Evolutionary conservation across 768 basidiomycete genomes (phyloP).

Genomic region (Leccinum longicurvipes): DNA sequence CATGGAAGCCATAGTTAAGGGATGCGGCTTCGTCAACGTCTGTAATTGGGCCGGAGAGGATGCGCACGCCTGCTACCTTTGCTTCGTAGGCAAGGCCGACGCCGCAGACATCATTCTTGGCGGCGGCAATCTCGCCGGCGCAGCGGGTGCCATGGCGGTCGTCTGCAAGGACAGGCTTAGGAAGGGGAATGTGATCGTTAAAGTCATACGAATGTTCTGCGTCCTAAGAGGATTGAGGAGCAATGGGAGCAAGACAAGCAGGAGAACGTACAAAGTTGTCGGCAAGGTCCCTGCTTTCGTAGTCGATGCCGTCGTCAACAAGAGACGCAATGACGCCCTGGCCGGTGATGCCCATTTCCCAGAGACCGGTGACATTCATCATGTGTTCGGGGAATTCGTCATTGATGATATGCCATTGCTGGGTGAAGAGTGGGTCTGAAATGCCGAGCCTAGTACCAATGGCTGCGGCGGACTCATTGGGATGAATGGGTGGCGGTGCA

Average conservation of each 20-base stretch:
- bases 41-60: constrained; percentile 90
- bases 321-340: constrained; percentile 82
- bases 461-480: constrained; percentile 37
- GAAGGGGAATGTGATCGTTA: constrained; percentile 87
- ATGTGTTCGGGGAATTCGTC: constrained; percentile 73
- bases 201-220: constrained; percentile 90
- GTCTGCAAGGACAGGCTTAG: constrained; percentile 82
- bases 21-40: constrained; percentile 95
- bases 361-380: constrained; percentile 92
- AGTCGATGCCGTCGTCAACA: constrained; percentile 95
- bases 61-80: constrained; percentile 91
- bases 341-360: constrained; percentile 90
- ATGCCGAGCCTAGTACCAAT: constrained; percentile 65
- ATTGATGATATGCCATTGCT: constrained; percentile 97
- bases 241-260: background rate
- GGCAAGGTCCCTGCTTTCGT: constrained; percentile 79
- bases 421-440: constrained; percentile 73
- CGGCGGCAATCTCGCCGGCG: constrained; percentile 94
- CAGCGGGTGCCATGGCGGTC: constrained; percentile 98
- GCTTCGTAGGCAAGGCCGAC: constrained; percentile 91
- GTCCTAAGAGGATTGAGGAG: constrained; percentile 48
- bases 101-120: constrained; percentile 90
- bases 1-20: constrained; percentile 90
- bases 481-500: constrained; percentile 59
- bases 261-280: constrained; percentile 80